Evolutionary conservation across 768 basidiomycete species (phyloP), one percentile per base, ranked within the genome.

Genomic region (Pseudohyphozyma bogoriensis): DNA sequence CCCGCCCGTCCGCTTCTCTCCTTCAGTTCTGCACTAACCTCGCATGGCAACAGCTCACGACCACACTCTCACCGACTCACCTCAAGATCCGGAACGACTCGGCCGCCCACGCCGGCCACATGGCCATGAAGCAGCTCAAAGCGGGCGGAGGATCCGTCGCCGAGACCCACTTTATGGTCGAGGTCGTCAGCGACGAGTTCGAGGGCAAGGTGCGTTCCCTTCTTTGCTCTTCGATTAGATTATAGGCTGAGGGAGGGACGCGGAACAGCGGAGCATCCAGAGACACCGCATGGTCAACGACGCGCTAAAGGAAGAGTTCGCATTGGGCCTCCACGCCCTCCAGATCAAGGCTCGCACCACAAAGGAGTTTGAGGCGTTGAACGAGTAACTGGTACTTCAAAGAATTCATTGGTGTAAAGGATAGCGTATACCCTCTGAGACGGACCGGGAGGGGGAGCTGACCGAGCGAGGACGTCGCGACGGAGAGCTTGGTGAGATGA

Each of bases 201-300:
- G 69, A 71, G 24, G 70, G 69, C 29, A 45, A 65, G 53, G 69
- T 70, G 44, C 20, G 65, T 39, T 47, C 4, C 4, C 7, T 29
- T 47, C 28, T 28, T 2, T 29, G 26, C 20, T 29, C 13, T 29
- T 26, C 15, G 22, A 44, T n/a, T 6, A 13, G 15, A 15, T 28
- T 29, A 26, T 28, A 12, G n/a, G 37, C 37, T 37, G 10, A 10
- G 18, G 11, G 11, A 18, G 10, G 18, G 18, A 37, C 11, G 37
- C 37, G 37, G 37, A 13, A 62, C 40, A 75, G 69, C 58, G 72
- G 4, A 64, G 66, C 13, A 76, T 78, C 51, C 71, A 71, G 16
- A 71, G 77, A 31, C 77, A 78, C 65, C 65, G 77, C 22, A 59
- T 77, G 46, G 75, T 78, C 55, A 77, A 78, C 65, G 66, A 64